Conservation (phyloP, 495 filamentous ascomycete species). For the Daldinia vernicosa region DNA sequence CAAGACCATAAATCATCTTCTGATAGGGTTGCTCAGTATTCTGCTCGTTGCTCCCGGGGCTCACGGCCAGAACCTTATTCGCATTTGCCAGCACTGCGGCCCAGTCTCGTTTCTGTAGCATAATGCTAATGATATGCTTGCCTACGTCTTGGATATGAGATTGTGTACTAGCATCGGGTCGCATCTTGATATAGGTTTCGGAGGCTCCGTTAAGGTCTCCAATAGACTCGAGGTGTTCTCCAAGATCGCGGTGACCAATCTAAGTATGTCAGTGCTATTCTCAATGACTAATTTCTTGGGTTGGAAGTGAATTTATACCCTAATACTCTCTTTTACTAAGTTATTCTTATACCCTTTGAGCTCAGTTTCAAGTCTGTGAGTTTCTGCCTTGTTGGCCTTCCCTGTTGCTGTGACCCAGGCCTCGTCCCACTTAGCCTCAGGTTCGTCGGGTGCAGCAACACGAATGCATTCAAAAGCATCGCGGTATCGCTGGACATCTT, state of each 20-base stretch:
- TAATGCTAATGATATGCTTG: slow-evolving; percentile 54
- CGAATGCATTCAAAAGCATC: slow-evolving; percentile 71
- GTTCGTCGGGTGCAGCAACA: slow-evolving; percentile 70
- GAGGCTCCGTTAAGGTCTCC: slow-evolving; percentile 52
- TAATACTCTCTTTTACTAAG: slow-evolving; percentile 94
- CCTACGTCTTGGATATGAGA: slow-evolving; percentile 56
- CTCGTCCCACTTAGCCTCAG: slow-evolving; percentile 70
- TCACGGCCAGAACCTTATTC: slow-evolving; percentile 67
- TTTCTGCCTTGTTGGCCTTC: slow-evolving; percentile 70
- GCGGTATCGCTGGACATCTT: slow-evolving; percentile 75
- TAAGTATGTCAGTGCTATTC: slow-evolving; percentile 28
- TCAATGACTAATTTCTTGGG: background rate
- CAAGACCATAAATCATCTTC: slow-evolving; percentile 72
- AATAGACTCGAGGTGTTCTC: slow-evolving; percentile 55
- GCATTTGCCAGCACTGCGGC: slow-evolving; percentile 69
- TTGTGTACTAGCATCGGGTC: slow-evolving; percentile 56
- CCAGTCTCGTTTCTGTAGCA: slow-evolving; percentile 58
- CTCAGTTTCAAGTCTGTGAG: slow-evolving; percentile 78
- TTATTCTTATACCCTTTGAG: slow-evolving; percentile 97
- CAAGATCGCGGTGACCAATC: slow-evolving; percentile 61
- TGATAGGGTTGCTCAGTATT: slow-evolving; percentile 68
- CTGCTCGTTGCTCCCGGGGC: slow-evolving; percentile 66
- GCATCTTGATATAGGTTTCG: slow-evolving; percentile 56
- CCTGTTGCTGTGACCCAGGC: slow-evolving; percentile 73
- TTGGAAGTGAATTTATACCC: slow-evolving; percentile 63